phyloP scores from a whole-genome alignment of 257 asterid species.

The Ilex aquifolium region DNA sequence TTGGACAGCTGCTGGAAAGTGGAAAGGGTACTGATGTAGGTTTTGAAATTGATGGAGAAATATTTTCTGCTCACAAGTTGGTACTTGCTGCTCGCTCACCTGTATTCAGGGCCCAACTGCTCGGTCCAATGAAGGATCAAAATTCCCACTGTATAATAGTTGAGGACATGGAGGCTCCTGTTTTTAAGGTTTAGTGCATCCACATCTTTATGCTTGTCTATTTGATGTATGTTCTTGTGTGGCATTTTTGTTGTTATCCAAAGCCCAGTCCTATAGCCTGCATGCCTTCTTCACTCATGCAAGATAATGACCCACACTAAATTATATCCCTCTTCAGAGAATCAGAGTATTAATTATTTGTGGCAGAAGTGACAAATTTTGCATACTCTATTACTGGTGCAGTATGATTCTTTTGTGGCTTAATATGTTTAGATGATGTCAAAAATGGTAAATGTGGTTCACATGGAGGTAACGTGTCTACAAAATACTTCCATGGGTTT shows the following conservation, averaged over 20 bases:
- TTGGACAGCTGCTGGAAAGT: conserved; percentile 76
- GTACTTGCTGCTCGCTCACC: conserved; percentile 97
- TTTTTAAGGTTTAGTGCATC: conserved; percentile 62
- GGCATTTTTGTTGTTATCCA: neutral
- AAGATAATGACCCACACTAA: too few species aligned
- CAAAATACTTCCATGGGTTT: too few species aligned
- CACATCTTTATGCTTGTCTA: conserved; percentile 8
- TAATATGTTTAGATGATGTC: too few species aligned
- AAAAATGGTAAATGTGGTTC: too few species aligned
- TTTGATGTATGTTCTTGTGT: neutral
- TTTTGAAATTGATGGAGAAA: conserved; percentile 72
- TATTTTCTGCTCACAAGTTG: conserved; percentile 76
- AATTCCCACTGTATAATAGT: conserved; percentile 51
- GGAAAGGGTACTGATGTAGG: conserved; percentile 64
- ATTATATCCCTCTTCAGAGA: too few species aligned
- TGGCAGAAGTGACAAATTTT: too few species aligned
- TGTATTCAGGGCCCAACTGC: conserved; percentile 85
- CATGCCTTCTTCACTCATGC: too few species aligned
- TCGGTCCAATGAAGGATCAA: conserved; percentile 95
- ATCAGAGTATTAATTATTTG: too few species aligned
- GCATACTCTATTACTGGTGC: too few species aligned
- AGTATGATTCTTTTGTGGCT: too few species aligned
- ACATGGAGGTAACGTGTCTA: too few species aligned
- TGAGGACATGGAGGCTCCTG: conserved; percentile 83
- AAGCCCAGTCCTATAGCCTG: too few species aligned